A percentile compares a stretch with the other conserved stretches of the same genome.
These are phyloP conservation scores for Rhododendron ovatum DNA, from an alignment of 148 eudicot genomes.

Conservation along the genomic window DNA sequence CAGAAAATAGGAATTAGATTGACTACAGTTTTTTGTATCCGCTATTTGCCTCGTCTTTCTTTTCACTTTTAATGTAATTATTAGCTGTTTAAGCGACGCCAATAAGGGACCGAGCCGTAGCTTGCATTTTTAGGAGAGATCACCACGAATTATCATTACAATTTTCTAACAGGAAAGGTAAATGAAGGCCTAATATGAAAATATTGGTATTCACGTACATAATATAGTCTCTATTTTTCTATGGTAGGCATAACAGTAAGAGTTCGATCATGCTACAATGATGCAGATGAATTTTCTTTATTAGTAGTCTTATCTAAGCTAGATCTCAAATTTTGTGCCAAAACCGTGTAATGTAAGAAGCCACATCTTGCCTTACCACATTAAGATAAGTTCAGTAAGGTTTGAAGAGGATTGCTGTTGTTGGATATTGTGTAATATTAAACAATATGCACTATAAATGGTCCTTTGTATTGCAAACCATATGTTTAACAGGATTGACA, in stretches of 20 bases:
- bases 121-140: not conserved
- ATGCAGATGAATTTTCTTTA: not conserved
- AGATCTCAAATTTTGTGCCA: not conserved
- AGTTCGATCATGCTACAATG: not conserved
- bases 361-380: not conserved
- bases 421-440: not conserved
- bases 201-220: not conserved
- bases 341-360: not conserved
- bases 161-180: not conserved
- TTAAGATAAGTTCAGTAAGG: not conserved
- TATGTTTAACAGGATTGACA: not conserved
- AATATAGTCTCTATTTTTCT: not conserved
- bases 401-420: not conserved
- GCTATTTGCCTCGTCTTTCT: not conserved
- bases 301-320: not conserved
- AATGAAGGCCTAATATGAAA: not conserved
- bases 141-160: no score
- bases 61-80: not conserved
- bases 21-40: not conserved
- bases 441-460: not conserved
- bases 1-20: not conserved
- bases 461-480: not conserved
- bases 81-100: not conserved
- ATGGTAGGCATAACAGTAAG: not conserved
- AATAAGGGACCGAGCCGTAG: not conserved